phyloP scores from a whole-genome alignment of 805 yeast genomes.

The Zygosaccharomyces siamensis region DNA sequence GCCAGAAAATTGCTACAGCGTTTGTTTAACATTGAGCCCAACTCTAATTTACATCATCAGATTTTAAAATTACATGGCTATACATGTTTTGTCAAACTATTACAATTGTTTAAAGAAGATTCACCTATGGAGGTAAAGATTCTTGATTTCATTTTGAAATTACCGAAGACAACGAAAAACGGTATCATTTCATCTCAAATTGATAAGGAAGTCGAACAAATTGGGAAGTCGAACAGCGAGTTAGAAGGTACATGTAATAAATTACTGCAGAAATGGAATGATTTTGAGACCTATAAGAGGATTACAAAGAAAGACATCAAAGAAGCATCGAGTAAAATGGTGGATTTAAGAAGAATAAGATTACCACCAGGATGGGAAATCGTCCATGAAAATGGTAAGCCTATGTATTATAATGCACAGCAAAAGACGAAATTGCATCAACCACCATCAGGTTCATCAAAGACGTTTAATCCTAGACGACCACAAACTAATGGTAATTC shows the following conservation, averaged over 20 bases:
- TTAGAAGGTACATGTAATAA: constrained; percentile 31
- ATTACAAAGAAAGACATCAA: constrained; percentile 56
- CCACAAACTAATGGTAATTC: constrained; percentile 9
- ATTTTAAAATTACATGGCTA: constrained; percentile 84
- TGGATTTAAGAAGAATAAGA: constrained; percentile 32
- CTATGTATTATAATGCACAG: constrained; percentile 33
- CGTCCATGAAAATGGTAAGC: constrained; percentile 34
- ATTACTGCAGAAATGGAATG: constrained; percentile 64
- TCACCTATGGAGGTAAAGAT: constrained; percentile 44
- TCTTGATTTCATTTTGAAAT: constrained; percentile 51
- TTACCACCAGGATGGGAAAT: constrained; percentile 36
- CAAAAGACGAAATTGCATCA: constrained; percentile 27
- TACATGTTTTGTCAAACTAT: constrained; percentile 61
- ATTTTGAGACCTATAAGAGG: constrained; percentile 73
- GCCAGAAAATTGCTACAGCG: constrained; percentile 65
- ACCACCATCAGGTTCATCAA: constrained; percentile 29
- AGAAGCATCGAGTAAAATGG: constrained; percentile 24
- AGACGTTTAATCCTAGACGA: constrained; percentile 11
- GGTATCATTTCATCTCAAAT: constrained; percentile 71
- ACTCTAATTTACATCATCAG: constrained; percentile 44
- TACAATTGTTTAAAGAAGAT: constrained; percentile 40
- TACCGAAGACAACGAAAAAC: constrained; percentile 74
- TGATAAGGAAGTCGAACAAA: constrained; percentile 48
- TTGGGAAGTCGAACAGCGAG: constrained; percentile 29
- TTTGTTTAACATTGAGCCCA: constrained; percentile 45